These are phyloP conservation scores for Monosporascus sp. DNA, from an alignment of 2,329 filamentous ascomycete species.

Conservation along the genomic window DNA sequence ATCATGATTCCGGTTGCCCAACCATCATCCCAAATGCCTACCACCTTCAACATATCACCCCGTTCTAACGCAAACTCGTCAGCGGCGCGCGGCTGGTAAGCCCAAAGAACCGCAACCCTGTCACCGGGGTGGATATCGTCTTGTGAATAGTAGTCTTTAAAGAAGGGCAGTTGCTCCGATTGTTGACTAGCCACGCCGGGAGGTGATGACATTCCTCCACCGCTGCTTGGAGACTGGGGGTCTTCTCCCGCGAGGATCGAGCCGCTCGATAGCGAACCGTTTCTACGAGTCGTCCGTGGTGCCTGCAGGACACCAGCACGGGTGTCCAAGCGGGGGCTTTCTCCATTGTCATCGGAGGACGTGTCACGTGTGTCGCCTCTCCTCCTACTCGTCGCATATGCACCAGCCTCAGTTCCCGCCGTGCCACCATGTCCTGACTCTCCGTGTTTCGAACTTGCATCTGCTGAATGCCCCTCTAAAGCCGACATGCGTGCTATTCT, in stretches of 20 bases:
- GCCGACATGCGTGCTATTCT: constrained; percentile 95
- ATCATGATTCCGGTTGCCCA: constrained; percentile 93
- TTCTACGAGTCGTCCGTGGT: constrained; percentile 59
- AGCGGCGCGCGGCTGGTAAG: constrained; percentile 86
- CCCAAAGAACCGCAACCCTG: constrained; percentile 87
- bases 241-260: constrained; percentile 69
- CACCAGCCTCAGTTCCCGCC: constrained; percentile 42
- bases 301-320: constrained; percentile 52
- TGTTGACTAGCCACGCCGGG: constrained; percentile 80
- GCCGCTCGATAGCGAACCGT: constrained; percentile 83
- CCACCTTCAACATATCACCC: constrained; percentile 95
- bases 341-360: constrained; percentile 66
- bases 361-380: constrained; percentile 38
- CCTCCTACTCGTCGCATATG: constrained; percentile 39
- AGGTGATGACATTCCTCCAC: constrained; percentile 74
- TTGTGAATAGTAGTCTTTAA: constrained; percentile 98
- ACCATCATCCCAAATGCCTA: constrained; percentile 98
- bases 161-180: constrained; percentile 90
- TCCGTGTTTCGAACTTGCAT: constrained; percentile 51
- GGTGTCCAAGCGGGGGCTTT: constrained; percentile 65
- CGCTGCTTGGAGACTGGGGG: constrained; percentile 68
- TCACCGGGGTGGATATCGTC: constrained; percentile 93
- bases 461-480: constrained; percentile 67
- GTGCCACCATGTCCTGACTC: constrained; percentile 42
- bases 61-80: constrained; percentile 92